These are phyloP conservation scores for Nakaseomyces glabratus DNA, from an alignment of 1,139 yeast genomes.

Conservation along the genomic window DNA sequence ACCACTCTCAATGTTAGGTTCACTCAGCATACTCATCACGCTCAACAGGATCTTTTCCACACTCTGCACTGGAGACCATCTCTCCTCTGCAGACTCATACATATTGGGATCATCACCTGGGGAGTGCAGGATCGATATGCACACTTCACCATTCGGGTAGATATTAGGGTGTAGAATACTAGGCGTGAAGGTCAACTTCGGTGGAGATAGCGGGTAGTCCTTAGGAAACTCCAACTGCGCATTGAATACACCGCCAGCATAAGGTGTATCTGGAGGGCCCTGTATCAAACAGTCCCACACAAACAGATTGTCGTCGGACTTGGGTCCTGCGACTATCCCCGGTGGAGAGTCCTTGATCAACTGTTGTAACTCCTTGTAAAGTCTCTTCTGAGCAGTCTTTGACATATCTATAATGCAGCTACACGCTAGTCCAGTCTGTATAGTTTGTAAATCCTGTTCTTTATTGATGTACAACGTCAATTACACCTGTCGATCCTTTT, in stretches of 20 bases:
- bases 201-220: conserved; percentile 92
- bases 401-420: conserved; percentile 23
- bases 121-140: conserved; percentile 88
- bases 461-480: too few species aligned
- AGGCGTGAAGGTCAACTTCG: conserved; percentile 72
- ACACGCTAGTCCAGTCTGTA: too few species aligned
- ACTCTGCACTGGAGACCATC: conserved; percentile 98
- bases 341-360: conserved; percentile 82
- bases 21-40: conserved; percentile 93
- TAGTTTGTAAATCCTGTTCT: too few species aligned
- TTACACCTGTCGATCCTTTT: too few species aligned
- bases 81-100: conserved; percentile 88
- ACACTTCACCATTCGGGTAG: conserved; percentile 89
- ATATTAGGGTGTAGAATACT: conserved; percentile 88
- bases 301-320: conserved; percentile 69
- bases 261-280: conserved; percentile 91
- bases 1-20: conserved; percentile 93
- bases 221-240: conserved; percentile 75
- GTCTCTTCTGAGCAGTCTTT: conserved; percentile 72
- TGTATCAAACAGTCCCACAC: conserved; percentile 86
- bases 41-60: conserved; percentile 88
- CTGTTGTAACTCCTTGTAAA: conserved; percentile 83
- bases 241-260: conserved; percentile 88
- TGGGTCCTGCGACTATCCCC: conserved; percentile 91
- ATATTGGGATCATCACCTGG: conserved; percentile 97